Percentiles rank a stretch among this genome's conserved stretches.
Evolutionary conservation across 2,329 filamentous ascomycete genomes (phyloP).

Genomic region (Epichloe typhina): DNA sequence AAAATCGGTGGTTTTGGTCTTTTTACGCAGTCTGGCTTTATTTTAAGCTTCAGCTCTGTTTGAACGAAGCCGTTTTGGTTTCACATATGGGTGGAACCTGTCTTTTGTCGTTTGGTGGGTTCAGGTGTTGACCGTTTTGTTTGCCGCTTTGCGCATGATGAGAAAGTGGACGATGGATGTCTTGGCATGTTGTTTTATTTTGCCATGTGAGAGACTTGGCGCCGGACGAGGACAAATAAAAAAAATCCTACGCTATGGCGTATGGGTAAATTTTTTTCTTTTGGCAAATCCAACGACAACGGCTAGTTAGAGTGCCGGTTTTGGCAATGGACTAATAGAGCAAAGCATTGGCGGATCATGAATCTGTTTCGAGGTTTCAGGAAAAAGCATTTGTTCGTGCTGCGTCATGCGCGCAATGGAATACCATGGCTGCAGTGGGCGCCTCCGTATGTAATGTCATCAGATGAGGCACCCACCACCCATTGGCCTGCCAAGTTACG

Average conservation of each 20-base stretch:
- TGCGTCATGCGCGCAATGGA: too few relatives aligned
- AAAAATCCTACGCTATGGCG: background rate
- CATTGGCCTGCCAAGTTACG: too few relatives aligned
- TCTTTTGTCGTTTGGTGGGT: background rate
- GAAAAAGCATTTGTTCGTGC: too few relatives aligned
- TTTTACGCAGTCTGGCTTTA: background rate
- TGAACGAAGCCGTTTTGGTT: background rate
- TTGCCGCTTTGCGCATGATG: too few relatives aligned
- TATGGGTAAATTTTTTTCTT: background rate
- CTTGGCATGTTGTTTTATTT: background rate
- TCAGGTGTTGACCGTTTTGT: too few relatives aligned
- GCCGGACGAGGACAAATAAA: background rate
- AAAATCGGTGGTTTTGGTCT: background rate
- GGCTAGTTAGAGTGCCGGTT: background rate
- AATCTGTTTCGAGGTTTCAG: background rate
- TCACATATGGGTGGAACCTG: background rate
- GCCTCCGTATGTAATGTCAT: too few relatives aligned
- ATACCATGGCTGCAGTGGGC: too few relatives aligned
- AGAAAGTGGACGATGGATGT: background rate
- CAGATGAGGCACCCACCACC: too few relatives aligned
- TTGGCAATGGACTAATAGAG: background rate
- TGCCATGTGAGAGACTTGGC: background rate
- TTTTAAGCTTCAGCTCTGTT: background rate
- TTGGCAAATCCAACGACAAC: background rate
- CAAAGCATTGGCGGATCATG: background rate